Evolutionary conservation across 2,329 filamentous ascomycete genomes (phyloP), one percentile per base, ranked within the genome.

Genomic region (Blumeria graminis): DNA sequence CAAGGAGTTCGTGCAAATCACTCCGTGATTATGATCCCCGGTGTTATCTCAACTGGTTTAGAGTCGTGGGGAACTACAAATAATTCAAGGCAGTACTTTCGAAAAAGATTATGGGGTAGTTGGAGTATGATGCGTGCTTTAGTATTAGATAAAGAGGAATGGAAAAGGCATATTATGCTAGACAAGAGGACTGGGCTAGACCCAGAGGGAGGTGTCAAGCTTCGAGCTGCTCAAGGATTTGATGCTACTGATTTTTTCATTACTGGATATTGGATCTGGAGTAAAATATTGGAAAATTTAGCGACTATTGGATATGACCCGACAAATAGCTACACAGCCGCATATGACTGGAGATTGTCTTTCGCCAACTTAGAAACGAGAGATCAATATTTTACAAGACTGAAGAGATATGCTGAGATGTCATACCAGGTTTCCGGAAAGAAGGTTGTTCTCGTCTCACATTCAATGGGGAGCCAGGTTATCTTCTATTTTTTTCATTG

Each of bases 111-210:
- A 54, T 98, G 92, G 92, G 92, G 92, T 4, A 94, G 87, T 62
- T 98, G 93, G 92, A 94, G 80, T 61, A 98, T 98, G 92, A 95
- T 98, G 88, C 78, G 84, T 54, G 90, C 92, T 0, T 71, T 98
- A 61, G 86, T 98, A 1, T 70, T 94, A 64, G 92, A 96, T 68
- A 95, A 96, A 69, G 82, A 93, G 33, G 76, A 78, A 36, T 98
- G 92, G 92, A 98, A 95, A 72, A 82, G 74, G 64, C 92, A 98
- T 67, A 86, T 98, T 62, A 96, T 96, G 89, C 76, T 98, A 10
- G 92, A 98, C 69, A 89, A 90, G 68, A 69, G 79, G 39, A 95
- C 90, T 0, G 92, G 92, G 0, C 73, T 98, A 22, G 92, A 98
- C 67, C 92, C 92, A 1, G 86, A 88, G 0, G 81, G 82, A 11